phyloP scores from a whole-genome alignment of 352 stramenopile genomes.

The Phytophthora europaea region DNA sequence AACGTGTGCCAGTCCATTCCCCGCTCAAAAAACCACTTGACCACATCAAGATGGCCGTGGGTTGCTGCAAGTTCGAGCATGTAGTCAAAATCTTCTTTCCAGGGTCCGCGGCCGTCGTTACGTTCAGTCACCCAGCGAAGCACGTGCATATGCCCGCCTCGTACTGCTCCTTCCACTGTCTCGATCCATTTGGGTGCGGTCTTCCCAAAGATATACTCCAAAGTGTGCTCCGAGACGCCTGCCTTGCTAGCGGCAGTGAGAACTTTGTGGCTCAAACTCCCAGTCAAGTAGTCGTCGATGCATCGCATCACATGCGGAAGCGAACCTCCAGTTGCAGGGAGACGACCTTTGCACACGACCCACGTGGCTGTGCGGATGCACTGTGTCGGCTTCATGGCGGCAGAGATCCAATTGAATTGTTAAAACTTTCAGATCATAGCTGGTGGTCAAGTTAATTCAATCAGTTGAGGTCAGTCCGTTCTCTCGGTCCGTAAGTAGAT shows the following conservation, averaged over 20 bases:
- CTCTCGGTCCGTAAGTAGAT: too few species aligned
- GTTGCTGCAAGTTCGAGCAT: background rate
- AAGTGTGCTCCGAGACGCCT: background rate
- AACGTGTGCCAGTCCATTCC: background rate
- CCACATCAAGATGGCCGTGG: slow-evolving; percentile 16
- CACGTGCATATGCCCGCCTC: slow-evolving; percentile 5
- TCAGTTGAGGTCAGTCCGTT: too few species aligned
- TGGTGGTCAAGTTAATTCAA: too few species aligned
- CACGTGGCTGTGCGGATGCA: background rate
- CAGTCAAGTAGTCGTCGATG: slow-evolving; percentile 2
- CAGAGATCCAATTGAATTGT: too few species aligned
- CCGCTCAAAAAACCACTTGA: slow-evolving; percentile 5
- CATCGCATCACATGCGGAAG: background rate
- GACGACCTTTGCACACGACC: background rate
- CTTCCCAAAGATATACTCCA: background rate
- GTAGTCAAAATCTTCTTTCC: slow-evolving; percentile 7
- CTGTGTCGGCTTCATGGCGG: background rate
- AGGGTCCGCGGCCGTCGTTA: background rate
- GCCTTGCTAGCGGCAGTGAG: background rate
- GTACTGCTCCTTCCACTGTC: background rate
- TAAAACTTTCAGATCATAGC: too few species aligned
- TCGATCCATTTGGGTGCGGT: background rate
- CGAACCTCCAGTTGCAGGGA: background rate
- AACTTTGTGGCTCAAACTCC: background rate
- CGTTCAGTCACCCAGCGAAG: slow-evolving; percentile 2